Conservation (phyloP, 208 protist genomes). For the Leishmania guyanensis region DNA sequence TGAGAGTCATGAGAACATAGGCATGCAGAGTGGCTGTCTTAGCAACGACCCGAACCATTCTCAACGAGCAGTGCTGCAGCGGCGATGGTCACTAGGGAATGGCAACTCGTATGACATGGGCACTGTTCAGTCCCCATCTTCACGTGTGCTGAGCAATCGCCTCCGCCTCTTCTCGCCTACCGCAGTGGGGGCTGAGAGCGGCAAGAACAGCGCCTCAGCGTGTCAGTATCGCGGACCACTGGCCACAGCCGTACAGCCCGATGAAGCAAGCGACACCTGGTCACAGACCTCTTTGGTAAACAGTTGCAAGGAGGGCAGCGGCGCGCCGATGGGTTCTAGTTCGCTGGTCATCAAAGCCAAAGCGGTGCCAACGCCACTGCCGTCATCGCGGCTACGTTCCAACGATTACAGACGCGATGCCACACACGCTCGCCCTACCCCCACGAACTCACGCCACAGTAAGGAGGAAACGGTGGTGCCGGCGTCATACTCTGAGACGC, state of each 20-base stretch:
- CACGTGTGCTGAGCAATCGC: constrained; percentile 30
- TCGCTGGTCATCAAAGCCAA: not conserved
- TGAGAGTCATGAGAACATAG: not conserved
- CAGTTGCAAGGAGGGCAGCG: not conserved
- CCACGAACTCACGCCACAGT: not conserved
- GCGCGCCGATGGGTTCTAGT: not conserved
- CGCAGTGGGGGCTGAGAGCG: not conserved
- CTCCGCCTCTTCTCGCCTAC: not conserved
- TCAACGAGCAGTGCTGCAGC: not conserved
- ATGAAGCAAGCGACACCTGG: not conserved
- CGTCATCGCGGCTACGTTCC: not conserved
- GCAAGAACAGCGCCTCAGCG: not conserved
- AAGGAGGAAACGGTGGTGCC: too few relatives aligned
- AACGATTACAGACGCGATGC: not conserved
- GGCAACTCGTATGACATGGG: not conserved
- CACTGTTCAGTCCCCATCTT: constrained; percentile 17
- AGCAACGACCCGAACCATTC: not conserved
- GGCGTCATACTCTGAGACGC: not conserved
- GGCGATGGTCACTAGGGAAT: constrained; percentile 7
- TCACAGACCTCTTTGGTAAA: not conserved
- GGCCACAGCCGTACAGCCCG: not conserved
- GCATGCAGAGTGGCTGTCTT: not conserved
- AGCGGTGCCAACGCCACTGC: not conserved
- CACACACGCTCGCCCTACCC: not conserved
- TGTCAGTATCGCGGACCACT: not conserved